A percentile compares a stretch with the other conserved stretches of the same genome.
Conservation (phyloP, 257 asterid species). For the Ehretia macrophylla region DNA sequence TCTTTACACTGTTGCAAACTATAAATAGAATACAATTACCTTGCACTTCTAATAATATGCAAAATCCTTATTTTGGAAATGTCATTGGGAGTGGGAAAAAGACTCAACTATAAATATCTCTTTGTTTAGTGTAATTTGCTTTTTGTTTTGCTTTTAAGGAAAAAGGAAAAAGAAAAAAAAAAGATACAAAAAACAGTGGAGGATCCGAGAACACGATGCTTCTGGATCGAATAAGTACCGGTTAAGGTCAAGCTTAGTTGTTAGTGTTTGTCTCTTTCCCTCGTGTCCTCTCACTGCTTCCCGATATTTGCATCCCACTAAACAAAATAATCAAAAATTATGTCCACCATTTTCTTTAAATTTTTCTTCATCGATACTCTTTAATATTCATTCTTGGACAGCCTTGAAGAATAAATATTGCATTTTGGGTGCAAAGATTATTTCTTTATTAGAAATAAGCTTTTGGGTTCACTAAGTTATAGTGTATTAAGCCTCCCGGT, state of each 20-base stretch:
- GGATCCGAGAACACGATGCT: conserved; percentile 7
- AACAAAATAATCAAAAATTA: not conserved
- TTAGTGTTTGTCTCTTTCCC: not conserved
- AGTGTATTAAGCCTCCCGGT: too few relatives aligned
- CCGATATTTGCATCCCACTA: not conserved
- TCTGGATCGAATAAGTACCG: conserved; percentile 10
- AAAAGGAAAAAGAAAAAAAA: too few relatives aligned
- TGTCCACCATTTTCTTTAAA: too few relatives aligned
- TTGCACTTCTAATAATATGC: too few relatives aligned
- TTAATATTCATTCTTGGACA: too few relatives aligned
- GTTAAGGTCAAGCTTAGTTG: conserved; percentile 10
- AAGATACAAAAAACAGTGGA: not conserved
- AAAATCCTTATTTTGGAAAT: too few relatives aligned
- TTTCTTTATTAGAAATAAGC: not conserved
- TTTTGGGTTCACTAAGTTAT: too few relatives aligned
- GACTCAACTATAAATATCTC: too few relatives aligned
- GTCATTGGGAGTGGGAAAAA: not conserved
- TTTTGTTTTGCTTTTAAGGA: not conserved
- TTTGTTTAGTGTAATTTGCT: too few relatives aligned
- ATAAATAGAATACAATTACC: too few relatives aligned
- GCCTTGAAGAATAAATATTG: not conserved
- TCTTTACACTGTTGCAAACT: too few relatives aligned
- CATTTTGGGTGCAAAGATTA: not conserved
- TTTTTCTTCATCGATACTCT: too few relatives aligned
- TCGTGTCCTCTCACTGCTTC: not conserved